These are phyloP conservation scores for Beta vulgaris DNA, from an alignment of 148 eudicot genomes.

Conservation along the genomic window DNA sequence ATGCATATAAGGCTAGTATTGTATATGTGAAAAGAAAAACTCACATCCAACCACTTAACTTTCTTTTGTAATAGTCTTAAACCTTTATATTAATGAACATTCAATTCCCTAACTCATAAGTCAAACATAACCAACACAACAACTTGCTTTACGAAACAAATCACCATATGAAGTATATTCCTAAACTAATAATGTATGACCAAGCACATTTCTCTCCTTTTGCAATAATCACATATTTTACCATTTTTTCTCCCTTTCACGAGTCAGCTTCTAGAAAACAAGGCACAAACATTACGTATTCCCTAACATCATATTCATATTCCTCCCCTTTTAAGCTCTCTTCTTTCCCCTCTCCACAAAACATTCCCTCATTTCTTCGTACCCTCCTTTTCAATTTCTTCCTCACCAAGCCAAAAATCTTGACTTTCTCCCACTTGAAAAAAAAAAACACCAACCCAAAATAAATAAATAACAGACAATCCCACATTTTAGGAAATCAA, in stretches of 20 bases:
- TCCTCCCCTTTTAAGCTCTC: neutral
- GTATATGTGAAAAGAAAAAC: too few relatives aligned
- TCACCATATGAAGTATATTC: neutral
- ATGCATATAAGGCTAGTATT: too few relatives aligned
- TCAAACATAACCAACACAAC: too few relatives aligned
- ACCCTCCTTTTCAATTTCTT: conserved; percentile 6
- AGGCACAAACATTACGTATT: conserved; percentile 7
- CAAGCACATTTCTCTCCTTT: neutral
- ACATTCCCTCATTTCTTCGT: conserved; percentile 14
- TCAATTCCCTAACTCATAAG: too few relatives aligned
- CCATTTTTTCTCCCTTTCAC: neutral
- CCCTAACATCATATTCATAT: conserved; percentile 5
- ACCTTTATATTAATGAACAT: too few relatives aligned
- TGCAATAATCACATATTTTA: neutral
- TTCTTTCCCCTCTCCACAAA: neutral
- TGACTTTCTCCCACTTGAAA: too few relatives aligned
- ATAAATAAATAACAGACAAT: too few relatives aligned
- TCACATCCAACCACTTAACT: neutral
- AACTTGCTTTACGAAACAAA: too few relatives aligned
- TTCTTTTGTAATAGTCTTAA: neutral
- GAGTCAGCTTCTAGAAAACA: conserved; percentile 8
- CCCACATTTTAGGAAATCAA: too few relatives aligned
- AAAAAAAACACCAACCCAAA: neutral
- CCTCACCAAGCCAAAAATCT: conserved; percentile 9
- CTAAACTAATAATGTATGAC: neutral